Evolutionary conservation across 2,329 filamentous ascomycete genomes (phyloP).

Genomic region (Claviceps digitariae): DNA sequence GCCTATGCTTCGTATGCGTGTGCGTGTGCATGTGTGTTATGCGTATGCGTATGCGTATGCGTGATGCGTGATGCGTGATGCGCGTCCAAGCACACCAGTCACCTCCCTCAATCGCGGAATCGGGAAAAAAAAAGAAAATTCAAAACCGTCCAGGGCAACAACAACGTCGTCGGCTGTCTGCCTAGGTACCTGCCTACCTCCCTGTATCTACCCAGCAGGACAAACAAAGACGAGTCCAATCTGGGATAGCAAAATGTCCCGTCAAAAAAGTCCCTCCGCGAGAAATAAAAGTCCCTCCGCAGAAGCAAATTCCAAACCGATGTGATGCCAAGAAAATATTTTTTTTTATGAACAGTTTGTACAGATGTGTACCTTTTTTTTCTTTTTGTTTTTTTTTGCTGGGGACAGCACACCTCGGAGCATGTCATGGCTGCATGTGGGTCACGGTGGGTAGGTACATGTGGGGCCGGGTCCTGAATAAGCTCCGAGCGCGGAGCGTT

Average conservation of each 20-base stretch:
- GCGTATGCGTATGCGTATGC: background rate
- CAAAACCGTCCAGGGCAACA: no score
- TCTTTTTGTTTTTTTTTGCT: background rate
- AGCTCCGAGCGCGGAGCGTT: constrained; percentile 1
- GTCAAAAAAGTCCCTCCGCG: no score
- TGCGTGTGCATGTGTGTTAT: background rate
- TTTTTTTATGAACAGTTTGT: background rate
- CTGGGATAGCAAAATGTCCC: no score
- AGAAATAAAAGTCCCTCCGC: no score
- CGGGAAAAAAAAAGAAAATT: no score
- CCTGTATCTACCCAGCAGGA: background rate
- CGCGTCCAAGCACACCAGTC: background rate
- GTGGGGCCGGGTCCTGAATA: constrained; percentile 1
- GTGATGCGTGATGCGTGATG: background rate
- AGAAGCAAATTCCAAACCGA: background rate
- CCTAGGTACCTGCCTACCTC: no score
- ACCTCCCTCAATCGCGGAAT: no score
- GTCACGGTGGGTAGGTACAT: background rate
- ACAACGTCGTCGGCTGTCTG: no score
- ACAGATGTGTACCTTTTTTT: no score
- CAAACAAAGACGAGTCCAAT: background rate
- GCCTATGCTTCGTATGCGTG: background rate
- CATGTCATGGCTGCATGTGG: background rate
- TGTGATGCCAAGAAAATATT: no score
- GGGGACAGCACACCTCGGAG: background rate